phyloP scores from a whole-genome alignment of 2,329 filamentous ascomycete genomes.

The Diaporthe citri region DNA sequence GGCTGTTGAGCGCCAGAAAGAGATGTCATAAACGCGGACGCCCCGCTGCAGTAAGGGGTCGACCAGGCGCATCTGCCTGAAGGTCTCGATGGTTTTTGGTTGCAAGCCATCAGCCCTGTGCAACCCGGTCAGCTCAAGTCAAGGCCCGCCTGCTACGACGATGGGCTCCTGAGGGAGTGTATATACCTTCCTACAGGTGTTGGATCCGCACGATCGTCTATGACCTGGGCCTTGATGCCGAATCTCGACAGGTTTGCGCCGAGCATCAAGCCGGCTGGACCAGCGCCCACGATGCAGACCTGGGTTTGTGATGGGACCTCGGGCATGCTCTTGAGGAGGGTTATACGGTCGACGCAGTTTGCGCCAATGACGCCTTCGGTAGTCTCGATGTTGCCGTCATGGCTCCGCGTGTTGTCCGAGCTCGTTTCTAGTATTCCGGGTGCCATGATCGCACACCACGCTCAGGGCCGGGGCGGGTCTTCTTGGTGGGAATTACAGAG shows the following conservation, averaged over 20 bases:
- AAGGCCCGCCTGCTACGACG: neutral
- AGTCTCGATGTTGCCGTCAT: conserved; percentile 39
- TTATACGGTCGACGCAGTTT: conserved; percentile 58
- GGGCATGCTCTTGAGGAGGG: conserved; percentile 62
- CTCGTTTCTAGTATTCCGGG: conserved; percentile 37
- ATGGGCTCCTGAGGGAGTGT: neutral
- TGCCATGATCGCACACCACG: conserved; percentile 33
- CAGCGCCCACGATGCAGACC: conserved; percentile 64
- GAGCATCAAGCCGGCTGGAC: conserved; percentile 64
- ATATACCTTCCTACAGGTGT: conserved; percentile 58
- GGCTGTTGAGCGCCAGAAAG: conserved; percentile 74
- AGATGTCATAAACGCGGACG: conserved; percentile 79
- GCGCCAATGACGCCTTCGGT: conserved; percentile 42
- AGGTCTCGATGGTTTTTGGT: conserved; percentile 83
- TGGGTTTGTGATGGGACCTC: conserved; percentile 60
- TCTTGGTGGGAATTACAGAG: neutral
- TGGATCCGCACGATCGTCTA: conserved; percentile 70
- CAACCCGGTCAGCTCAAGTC: conserved; percentile 40
- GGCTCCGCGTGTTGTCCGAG: conserved; percentile 38
- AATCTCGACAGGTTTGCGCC: conserved; percentile 67
- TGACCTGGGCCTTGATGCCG: conserved; percentile 67
- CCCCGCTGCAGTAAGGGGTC: conserved; percentile 75
- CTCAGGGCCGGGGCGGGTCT: neutral
- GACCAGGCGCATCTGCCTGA: conserved; percentile 80
- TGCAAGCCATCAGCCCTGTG: conserved; percentile 77